Percentiles rank a stretch among this genome's conserved stretches.
These are phyloP conservation scores for Tarenaya hassleriana DNA, from an alignment of 345 rosid genomes.

Conservation along the genomic window DNA sequence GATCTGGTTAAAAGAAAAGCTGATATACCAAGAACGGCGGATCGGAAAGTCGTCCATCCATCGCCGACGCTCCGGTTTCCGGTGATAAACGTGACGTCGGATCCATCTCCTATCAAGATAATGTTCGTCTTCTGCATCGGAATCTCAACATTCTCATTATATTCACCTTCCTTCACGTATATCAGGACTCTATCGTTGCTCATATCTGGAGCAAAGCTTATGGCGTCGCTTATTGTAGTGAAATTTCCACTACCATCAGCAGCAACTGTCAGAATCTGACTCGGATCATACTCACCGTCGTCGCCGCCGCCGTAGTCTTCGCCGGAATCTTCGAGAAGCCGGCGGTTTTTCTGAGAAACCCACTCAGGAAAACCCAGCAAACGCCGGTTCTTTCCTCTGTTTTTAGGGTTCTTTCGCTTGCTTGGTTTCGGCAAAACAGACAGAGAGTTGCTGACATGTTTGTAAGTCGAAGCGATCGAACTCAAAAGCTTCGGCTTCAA, in stretches of 20 bases:
- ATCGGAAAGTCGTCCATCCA: constrained; percentile 94
- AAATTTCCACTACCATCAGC: constrained; percentile 78
- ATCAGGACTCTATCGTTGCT: constrained; percentile 55
- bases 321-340: constrained; percentile 37
- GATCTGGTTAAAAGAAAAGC: not conserved
- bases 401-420: not conserved
- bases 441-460: constrained; percentile 74
- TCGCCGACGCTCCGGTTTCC: constrained; percentile 63
- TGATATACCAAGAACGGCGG: constrained; percentile 75
- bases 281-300: constrained; percentile 46
- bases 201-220: constrained; percentile 59
- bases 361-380: constrained; percentile 52
- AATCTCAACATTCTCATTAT: constrained; percentile 61
- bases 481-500: constrained; percentile 42
- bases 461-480: constrained; percentile 44
- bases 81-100: constrained; percentile 49
- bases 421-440: constrained; percentile 44
- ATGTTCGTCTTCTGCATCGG: constrained; percentile 64
- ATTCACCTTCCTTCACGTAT: constrained; percentile 54
- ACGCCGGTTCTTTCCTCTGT: constrained; percentile 34
- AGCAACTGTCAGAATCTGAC: constrained; percentile 56
- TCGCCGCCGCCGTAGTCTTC: constrained; percentile 26
- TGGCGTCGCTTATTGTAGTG: constrained; percentile 62
- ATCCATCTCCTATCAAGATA: constrained; percentile 70
- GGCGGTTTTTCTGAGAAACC: constrained; percentile 42